These are phyloP conservation scores for Mariannaea sp. DNA, from an alignment of 2,329 filamentous ascomycete species.

Conservation along the genomic window DNA sequence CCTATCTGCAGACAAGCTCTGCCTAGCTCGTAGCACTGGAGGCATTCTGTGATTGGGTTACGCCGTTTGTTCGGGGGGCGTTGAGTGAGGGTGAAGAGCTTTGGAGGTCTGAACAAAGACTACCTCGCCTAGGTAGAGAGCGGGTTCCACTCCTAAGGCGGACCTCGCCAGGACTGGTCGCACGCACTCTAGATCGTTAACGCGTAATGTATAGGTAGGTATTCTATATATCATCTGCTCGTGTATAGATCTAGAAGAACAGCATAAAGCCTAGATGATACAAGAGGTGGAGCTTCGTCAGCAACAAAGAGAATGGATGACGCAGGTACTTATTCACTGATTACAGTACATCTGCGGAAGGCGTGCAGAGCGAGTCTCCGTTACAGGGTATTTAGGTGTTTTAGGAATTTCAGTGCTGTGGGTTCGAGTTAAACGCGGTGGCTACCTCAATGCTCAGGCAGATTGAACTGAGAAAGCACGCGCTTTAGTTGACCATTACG, in stretches of 20 bases:
- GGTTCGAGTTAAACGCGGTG: no score
- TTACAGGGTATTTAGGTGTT: no score
- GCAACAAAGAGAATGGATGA: background rate
- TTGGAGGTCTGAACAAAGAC: background rate
- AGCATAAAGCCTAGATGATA: background rate
- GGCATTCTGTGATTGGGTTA: constrained; percentile 42
- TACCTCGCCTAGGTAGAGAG: background rate
- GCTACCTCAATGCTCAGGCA: no score
- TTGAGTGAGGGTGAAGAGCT: background rate
- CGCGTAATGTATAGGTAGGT: no score
- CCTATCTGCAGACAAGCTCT: constrained; percentile 69
- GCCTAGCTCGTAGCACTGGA: constrained; percentile 51
- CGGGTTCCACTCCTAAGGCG: background rate
- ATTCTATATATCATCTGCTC: background rate
- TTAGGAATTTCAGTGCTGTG: no score
- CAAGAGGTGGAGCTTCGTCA: constrained; percentile 9
- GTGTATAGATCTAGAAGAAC: background rate
- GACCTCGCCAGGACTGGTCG: background rate
- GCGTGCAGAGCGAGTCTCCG: no score
- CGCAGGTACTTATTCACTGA: background rate
- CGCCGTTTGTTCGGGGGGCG: background rate
- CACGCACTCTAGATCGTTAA: no score
- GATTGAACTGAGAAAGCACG: no score
- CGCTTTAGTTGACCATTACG: background rate
- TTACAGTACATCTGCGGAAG: no score